Evolutionary conservation across 192 early-diverging fungal species (phyloP).

Genomic region (Linnemannia elongata): DNA sequence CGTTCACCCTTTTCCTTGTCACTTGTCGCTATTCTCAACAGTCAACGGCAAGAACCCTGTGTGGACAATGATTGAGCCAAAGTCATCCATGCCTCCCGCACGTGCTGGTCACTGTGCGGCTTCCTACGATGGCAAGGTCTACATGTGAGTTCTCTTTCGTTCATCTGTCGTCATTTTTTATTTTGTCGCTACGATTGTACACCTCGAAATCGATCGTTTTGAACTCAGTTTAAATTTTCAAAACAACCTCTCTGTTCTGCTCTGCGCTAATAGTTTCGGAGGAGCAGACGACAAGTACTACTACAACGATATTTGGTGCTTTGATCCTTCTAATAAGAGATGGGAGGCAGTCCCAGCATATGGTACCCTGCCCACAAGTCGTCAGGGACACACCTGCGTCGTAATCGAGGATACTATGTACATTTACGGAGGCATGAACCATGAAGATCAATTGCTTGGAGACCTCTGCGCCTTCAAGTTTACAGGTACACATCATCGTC

Average conservation of each 20-base stretch:
- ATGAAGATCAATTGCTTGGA: constrained; percentile 57
- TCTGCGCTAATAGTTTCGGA: constrained; percentile 60
- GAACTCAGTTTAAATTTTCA: not conserved
- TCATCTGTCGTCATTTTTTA: not conserved
- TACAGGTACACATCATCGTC: constrained; percentile 40
- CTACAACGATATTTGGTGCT: constrained; percentile 72
- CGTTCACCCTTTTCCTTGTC: too few relatives aligned
- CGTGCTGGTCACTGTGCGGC: constrained; percentile 57
- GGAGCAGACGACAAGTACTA: constrained; percentile 63
- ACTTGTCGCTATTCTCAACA: not conserved
- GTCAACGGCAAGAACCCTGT: constrained; percentile 49
- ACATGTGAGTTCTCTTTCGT: constrained; percentile 24
- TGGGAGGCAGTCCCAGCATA: constrained; percentile 60
- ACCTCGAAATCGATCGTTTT: not conserved
- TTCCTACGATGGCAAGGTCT: constrained; percentile 43
- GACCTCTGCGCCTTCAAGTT: constrained; percentile 68
- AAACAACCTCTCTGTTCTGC: not conserved
- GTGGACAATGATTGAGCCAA: constrained; percentile 45
- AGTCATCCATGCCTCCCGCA: constrained; percentile 42
- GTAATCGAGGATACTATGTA: constrained; percentile 67
- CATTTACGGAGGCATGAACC: constrained; percentile 65
- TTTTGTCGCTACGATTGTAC: not conserved
- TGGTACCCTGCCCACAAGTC: constrained; percentile 61
- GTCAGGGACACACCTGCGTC: constrained; percentile 50
- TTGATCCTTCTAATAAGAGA: constrained; percentile 53